Percentiles rank a stretch among this genome's conserved stretches.
Conservation (phyloP, 2,329 filamentous ascomycete species). For the Aspergillus felis region DNA sequence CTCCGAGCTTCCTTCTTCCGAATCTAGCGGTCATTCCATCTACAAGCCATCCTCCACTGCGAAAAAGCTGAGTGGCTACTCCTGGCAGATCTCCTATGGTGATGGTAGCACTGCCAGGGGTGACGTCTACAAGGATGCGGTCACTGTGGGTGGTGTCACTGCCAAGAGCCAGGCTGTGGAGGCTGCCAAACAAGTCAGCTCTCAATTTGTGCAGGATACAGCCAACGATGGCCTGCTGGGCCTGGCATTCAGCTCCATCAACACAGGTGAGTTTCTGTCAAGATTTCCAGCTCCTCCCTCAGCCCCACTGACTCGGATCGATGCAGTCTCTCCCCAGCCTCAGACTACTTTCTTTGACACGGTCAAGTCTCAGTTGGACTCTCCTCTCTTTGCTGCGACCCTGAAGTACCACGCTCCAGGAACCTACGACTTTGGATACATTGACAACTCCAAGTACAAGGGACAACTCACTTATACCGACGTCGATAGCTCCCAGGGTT, state of each 20-base stretch:
- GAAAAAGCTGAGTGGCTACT: slow-evolving; percentile 46
- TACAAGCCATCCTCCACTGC: slow-evolving; percentile 53
- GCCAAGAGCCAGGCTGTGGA: slow-evolving; percentile 63
- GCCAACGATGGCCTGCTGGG: slow-evolving; percentile 59
- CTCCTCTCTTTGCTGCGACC: slow-evolving; percentile 52
- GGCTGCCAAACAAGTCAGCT: slow-evolving; percentile 57
- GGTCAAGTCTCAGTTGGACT: slow-evolving; percentile 48
- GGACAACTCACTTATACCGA: slow-evolving; percentile 55
- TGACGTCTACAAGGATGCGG: slow-evolving; percentile 63
- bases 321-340: slow-evolving; percentile 42
- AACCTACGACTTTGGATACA: slow-evolving; percentile 56
- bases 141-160: slow-evolving; percentile 57
- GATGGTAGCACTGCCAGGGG: slow-evolving; percentile 62
- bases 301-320: neutral
- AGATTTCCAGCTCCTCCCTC: neutral
- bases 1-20: slow-evolving; percentile 48
- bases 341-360: slow-evolving; percentile 61
- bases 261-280: slow-evolving; percentile 39
- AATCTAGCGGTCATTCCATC: slow-evolving; percentile 53
- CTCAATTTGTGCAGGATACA: slow-evolving; percentile 48
- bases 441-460: slow-evolving; percentile 56
- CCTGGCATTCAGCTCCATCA: slow-evolving; percentile 57
- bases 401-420: slow-evolving; percentile 53
- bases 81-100: slow-evolving; percentile 62
- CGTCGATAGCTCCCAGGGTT: slow-evolving; percentile 57